Evolutionary conservation across 306 rosid genomes (phyloP).

Genomic region (Geum urbanum): DNA sequence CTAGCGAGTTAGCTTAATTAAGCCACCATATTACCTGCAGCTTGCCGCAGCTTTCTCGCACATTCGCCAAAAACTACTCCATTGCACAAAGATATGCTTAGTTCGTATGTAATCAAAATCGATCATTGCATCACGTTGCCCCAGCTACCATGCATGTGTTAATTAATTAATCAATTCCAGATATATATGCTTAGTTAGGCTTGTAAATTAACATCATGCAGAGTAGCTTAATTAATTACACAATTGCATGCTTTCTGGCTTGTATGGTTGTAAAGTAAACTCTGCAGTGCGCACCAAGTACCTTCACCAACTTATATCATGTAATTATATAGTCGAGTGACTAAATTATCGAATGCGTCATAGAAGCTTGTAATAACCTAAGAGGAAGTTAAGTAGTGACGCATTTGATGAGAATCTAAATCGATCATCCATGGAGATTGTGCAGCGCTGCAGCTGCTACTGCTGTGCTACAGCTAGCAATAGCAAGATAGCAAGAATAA

Average conservation of each 20-base stretch:
- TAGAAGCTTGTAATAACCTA: no score
- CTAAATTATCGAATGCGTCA: no score
- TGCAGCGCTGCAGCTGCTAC: slow-evolving; percentile 1
- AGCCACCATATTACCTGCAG: neutral
- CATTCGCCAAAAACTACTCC: slow-evolving; percentile 4
- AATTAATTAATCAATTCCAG: neutral
- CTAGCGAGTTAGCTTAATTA: neutral
- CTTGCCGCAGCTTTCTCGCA: slow-evolving; percentile 8
- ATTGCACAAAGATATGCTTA: slow-evolving; percentile 4
- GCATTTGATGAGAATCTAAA: neutral
- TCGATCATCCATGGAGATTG: neutral
- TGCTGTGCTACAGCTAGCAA: slow-evolving; percentile 5
- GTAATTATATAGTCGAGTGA: no score
- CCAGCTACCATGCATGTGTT: neutral
- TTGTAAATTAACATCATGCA: neutral
- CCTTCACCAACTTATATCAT: neutral
- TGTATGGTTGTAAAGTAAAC: neutral
- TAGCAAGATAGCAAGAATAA: neutral
- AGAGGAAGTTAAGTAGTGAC: neutral
- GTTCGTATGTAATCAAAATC: neutral
- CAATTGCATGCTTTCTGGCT: neutral
- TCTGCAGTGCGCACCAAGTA: neutral
- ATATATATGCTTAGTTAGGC: neutral
- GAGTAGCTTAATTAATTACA: neutral
- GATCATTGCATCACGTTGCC: slow-evolving; percentile 19